A percentile compares a stretch with the other conserved stretches of the same genome.
These are phyloP conservation scores for Friedmanniomyces simplex DNA, from an alignment of 495 filamentous ascomycete species.

Conservation along the genomic window DNA sequence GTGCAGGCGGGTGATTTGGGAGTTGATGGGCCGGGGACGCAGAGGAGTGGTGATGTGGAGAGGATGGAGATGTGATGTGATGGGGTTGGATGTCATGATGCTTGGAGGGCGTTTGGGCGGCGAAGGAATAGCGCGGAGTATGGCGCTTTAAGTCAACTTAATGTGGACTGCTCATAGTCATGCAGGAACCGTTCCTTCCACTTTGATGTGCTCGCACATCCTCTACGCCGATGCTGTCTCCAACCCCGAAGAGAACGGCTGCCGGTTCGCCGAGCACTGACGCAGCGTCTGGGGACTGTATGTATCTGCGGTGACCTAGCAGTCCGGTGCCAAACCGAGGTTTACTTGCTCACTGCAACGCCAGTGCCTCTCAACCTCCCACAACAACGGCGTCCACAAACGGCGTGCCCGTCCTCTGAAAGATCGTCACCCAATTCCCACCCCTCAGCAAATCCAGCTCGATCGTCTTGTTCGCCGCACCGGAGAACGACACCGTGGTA, in stretches of 20 bases:
- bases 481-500: conserved; percentile 13
- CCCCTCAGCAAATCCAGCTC: conserved; percentile 17
- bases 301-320: too few relatives aligned
- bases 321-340: too few relatives aligned
- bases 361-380: not conserved
- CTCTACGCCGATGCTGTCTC: too few relatives aligned
- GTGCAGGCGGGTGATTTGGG: conserved; percentile 25
- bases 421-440: conserved; percentile 21
- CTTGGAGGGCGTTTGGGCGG: not conserved
- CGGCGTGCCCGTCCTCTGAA: conserved; percentile 15
- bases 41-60: not conserved
- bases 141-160: not conserved
- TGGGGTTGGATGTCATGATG: too few relatives aligned
- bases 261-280: too few relatives aligned
- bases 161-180: not conserved
- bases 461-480: conserved; percentile 10
- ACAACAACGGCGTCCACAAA: conserved; percentile 21
- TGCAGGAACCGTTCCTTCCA: not conserved
- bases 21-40: conserved; percentile 14
- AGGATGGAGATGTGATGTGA: conserved; percentile 1
- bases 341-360: not conserved
- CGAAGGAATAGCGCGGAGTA: not conserved
- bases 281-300: too few relatives aligned
- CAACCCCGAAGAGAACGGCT: too few relatives aligned
- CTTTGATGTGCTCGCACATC: not conserved